Conservation (phyloP, 352 stramenopile genomes). For the Globisporangium nunn region DNA sequence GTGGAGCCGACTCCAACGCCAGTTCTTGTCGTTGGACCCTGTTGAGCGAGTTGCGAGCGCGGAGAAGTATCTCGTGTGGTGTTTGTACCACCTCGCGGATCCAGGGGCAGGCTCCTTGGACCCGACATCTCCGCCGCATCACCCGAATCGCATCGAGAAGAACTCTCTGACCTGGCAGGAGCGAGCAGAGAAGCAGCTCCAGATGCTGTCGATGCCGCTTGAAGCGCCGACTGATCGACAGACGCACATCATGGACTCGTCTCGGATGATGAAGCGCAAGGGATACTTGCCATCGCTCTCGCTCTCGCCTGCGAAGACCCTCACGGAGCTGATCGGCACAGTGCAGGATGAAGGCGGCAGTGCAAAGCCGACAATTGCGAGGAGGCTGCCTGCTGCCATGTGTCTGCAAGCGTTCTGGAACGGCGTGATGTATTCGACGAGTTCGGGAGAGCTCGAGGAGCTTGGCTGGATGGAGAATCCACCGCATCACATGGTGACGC, state of each 20-base stretch:
- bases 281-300: constrained; percentile 51
- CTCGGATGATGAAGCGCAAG: constrained; percentile 69
- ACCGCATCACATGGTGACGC: constrained; percentile 53
- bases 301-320: constrained; percentile 51
- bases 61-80: constrained; percentile 66
- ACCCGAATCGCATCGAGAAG: constrained; percentile 4
- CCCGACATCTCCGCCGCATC: not conserved
- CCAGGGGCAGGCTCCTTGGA: not conserved
- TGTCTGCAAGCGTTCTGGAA: constrained; percentile 22
- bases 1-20: constrained; percentile 20
- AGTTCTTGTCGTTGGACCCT: constrained; percentile 18
- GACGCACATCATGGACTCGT: constrained; percentile 64
- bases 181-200: constrained; percentile 57
- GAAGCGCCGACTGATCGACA: constrained; percentile 34
- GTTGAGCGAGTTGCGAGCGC: constrained; percentile 40
- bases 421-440: constrained; percentile 33
- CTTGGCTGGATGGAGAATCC: constrained; percentile 33
- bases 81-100: constrained; percentile 34
- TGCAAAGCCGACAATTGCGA: constrained; percentile 5
- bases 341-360: constrained; percentile 23
- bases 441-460: constrained; percentile 34
- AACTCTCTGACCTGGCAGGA: constrained; percentile 44
- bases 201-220: constrained; percentile 60
- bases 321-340: constrained; percentile 48
- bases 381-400: constrained; percentile 2